Evolutionary conservation across 2,329 filamentous ascomycete genomes (phyloP).

Genomic region (Apiospora malaysiana): DNA sequence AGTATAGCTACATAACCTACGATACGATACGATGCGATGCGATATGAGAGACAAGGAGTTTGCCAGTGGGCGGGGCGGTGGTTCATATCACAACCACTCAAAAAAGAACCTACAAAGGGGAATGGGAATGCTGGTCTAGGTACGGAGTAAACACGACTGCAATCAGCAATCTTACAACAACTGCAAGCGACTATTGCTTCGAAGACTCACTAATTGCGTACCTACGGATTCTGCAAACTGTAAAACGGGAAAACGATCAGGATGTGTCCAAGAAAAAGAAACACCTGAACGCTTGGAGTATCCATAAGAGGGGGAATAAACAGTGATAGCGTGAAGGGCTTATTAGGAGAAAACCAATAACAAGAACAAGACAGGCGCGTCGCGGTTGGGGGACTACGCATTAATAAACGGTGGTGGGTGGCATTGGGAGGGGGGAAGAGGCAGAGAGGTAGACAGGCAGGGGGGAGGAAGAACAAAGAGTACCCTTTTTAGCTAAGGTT

Average conservation of each 20-base stretch:
- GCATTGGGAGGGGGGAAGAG: not conserved
- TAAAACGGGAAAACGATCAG: not conserved
- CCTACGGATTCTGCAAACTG: not conserved
- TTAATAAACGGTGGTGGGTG: not conserved
- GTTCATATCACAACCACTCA: slow-evolving; percentile 5
- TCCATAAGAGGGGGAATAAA: slow-evolving; percentile 12
- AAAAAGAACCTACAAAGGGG: not conserved
- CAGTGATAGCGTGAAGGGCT: not conserved
- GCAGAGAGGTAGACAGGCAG: too few relatives aligned
- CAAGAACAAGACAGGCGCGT: slow-evolving; percentile 18
- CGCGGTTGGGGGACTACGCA: not conserved
- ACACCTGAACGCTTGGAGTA: slow-evolving; percentile 2
- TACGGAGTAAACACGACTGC: not conserved
- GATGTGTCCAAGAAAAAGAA: not conserved
- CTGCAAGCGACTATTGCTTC: not conserved
- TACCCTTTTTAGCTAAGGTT: slow-evolving; percentile 2
- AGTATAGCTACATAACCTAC: too few relatives aligned
- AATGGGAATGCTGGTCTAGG: not conserved
- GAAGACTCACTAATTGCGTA: not conserved
- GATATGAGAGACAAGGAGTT: not conserved
- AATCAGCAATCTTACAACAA: not conserved
- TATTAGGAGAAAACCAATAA: slow-evolving; percentile 10
- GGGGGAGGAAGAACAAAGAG: not conserved
- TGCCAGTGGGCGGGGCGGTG: not conserved
- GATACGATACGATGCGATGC: not conserved